Evolutionary conservation across 805 yeast species (phyloP), one percentile per base, ranked within the genome.

Genomic region (Teunomyces stri): DNA sequence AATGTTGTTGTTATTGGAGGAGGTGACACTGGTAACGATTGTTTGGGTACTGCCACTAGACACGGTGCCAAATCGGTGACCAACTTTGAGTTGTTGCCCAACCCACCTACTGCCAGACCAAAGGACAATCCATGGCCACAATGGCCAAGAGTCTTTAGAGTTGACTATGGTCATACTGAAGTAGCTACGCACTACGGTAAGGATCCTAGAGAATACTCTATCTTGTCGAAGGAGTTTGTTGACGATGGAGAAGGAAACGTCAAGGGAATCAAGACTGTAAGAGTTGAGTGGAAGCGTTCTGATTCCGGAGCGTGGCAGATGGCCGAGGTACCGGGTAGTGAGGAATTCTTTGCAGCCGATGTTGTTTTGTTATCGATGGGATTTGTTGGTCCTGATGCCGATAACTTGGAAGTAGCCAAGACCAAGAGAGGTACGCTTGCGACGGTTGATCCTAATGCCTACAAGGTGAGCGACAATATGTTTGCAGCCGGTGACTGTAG

Each of bases 41-140:
- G 98, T 81, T 79, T 92, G 62, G 98, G 98, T 71, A 92, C 99
- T 38, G 81, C 97, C 18, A 91, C 94, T 33, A 86, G 98, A 74
- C 98, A 94, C 66, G 97, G 97, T 37, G 98, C 98, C 52, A 84
- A 87, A 66, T 87, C 96, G 7, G 97, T 94, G 49, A 79, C 84
- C 54, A 92, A 92, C 79, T 94, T 92, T 67, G 99, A 92, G 75
- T 78, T 92, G 65, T 76, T 92, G 58, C 99, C 99, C 49, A 83
- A 85, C 59, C 99, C 99, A 53, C 88, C 97, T 31, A 78, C 78
- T 27, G 79, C 81, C 49, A 82, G 97, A 68, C 86, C 91, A 40
- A 87, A 83, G 71, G 97, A 94, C 71, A 92, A 92, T 72, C 98
- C 99, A 69, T 92, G 99, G 99, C 99, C 99, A 38, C 99, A 92